Evolutionary conservation across 208 protist species (phyloP), one percentile per base, ranked within the genome.

Genomic region (Leishmania amazonensis): DNA sequence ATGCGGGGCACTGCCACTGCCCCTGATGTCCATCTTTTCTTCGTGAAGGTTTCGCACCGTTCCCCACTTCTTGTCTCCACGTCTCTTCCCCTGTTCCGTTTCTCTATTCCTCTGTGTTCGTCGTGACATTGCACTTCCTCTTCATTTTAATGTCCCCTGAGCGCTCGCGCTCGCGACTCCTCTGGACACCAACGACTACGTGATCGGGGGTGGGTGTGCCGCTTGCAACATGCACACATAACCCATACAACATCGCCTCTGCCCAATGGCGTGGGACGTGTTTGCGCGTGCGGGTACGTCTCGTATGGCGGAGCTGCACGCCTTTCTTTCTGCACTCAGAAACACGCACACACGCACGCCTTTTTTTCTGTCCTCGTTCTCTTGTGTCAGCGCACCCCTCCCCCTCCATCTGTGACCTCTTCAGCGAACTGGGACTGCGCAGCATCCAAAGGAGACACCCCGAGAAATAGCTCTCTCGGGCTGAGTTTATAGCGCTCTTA

Each of bases 81-180:
- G 7, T 62, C 49, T 45, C 28, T 21, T 47, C 77, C 35, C 45
- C 42, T 80, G 35, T 40, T 58, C n/a, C 49, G 35, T 24, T 24
- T 57, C 54, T 57, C n/a, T 76, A n/a, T 73, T 58, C 13, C 73
- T 80, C 47, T 85, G n/a, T 17, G 68, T 17, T 45, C 40, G 42
- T 49, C 45, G 1, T 47, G 17, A 6, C 42, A 9, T 53, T 38
- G 42, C 64, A 53, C 76, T 17, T 79, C 28, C 28, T 79, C 28
- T 53, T 19, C 40, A 9, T 58, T 49, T 70, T 42, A 24, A n/a
- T 42, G 77, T 28, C 15, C 24, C 24, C 71, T 42, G 9, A n/a
- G 45, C 38, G 40, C 40, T 40, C 13, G 31, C 17, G 7, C 19
- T 31, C 62, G 6, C 62, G 13, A 67, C 62, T 28, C 28, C 0